These are phyloP conservation scores for Vachellia collinsii DNA, from an alignment of 306 rosid genomes.

Conservation along the genomic window DNA sequence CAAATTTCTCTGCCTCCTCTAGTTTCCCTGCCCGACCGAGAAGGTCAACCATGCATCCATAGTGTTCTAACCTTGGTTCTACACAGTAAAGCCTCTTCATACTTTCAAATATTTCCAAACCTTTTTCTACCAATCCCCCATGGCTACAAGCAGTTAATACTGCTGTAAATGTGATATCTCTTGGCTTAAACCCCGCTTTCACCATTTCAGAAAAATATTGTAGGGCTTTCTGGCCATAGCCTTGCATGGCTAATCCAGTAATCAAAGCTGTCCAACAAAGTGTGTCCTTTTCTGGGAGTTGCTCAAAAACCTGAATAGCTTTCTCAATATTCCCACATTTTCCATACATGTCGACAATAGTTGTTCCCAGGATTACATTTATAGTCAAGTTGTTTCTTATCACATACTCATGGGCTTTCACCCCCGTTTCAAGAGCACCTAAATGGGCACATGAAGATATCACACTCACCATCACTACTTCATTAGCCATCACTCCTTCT, in stretches of 20 bases:
- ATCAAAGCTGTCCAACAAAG: constrained; percentile 51
- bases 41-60: constrained; percentile 81
- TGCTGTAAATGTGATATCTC: constrained; percentile 54
- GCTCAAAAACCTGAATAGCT: constrained; percentile 42
- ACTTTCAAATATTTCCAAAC: constrained; percentile 42
- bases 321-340: constrained; percentile 51
- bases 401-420: constrained; percentile 45
- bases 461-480: constrained; percentile 49
- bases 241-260: constrained; percentile 52
- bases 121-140: constrained; percentile 46
- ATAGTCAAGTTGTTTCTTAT: constrained; percentile 36
- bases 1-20: constrained; percentile 52
- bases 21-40: constrained; percentile 70
- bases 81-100: constrained; percentile 43
- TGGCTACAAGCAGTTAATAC: constrained; percentile 52
- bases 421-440: constrained; percentile 50
- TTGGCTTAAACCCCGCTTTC: constrained; percentile 34
- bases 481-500: constrained; percentile 50
- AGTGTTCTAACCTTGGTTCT: constrained; percentile 56
- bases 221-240: constrained; percentile 46
- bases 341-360: constrained; percentile 55
- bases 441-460: constrained; percentile 57
- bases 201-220: constrained; percentile 42
- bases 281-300: constrained; percentile 38
- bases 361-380: constrained; percentile 52